Evolutionary conservation across 2,329 filamentous ascomycete genomes (phyloP).

Genomic region (Talaromyces sp.): DNA sequence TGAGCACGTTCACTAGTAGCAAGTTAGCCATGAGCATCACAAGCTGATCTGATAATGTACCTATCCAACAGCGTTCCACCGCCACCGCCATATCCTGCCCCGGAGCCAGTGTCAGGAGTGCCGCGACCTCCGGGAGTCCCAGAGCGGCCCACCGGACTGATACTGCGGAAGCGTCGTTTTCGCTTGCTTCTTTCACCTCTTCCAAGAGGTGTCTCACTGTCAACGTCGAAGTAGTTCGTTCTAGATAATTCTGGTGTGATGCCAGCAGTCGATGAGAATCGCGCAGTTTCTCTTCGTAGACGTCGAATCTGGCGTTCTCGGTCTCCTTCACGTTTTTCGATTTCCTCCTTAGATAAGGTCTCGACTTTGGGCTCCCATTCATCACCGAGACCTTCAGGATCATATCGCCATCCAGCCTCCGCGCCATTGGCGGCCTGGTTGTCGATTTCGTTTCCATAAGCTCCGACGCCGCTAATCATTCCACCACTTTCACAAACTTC

Average conservation of each 20-base stretch:
- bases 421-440: constrained; percentile 79
- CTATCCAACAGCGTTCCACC: constrained; percentile 64
- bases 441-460: constrained; percentile 68
- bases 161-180: constrained; percentile 84
- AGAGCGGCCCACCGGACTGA: constrained; percentile 72
- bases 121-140: constrained; percentile 68
- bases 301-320: constrained; percentile 85
- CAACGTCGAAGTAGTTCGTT: constrained; percentile 59
- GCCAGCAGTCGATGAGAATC: constrained; percentile 81
- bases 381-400: constrained; percentile 81
- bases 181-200: constrained; percentile 91
- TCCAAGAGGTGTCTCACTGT: constrained; percentile 76
- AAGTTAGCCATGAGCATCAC: not conserved
- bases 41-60: constrained; percentile 23
- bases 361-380: constrained; percentile 84
- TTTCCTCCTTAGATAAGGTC: constrained; percentile 85
- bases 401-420: constrained; percentile 94
- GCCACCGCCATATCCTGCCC: constrained; percentile 66
- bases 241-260: constrained; percentile 72
- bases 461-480: constrained; percentile 70
- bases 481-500: constrained; percentile 92
- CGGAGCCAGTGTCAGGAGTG: constrained; percentile 67
- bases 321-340: constrained; percentile 94
- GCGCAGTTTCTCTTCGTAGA: constrained; percentile 82
- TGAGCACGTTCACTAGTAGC: constrained; percentile 63